phyloP scores from a whole-genome alignment of 2,329 filamentous ascomycete species.

The Scytalidium lignicola region DNA sequence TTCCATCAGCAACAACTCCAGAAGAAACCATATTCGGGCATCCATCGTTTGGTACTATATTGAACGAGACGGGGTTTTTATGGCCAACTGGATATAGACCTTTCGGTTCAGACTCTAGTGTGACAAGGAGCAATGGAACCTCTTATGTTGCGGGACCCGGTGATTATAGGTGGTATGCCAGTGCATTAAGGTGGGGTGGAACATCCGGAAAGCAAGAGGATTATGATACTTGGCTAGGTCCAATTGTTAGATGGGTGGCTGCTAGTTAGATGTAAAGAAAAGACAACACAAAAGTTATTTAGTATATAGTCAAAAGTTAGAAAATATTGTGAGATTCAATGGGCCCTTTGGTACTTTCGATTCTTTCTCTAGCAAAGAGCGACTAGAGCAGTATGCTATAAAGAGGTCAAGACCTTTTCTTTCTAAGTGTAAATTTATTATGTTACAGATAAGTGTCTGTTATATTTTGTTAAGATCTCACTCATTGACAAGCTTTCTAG shows the following conservation, averaged over 20 bases:
- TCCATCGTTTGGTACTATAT: conserved; percentile 5
- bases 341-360: too few relatives aligned
- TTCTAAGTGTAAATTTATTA: too few relatives aligned
- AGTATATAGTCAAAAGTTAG: too few relatives aligned
- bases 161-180: conserved; percentile 10
- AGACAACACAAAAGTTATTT: too few relatives aligned
- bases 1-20: neutral
- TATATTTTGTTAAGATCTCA: too few relatives aligned
- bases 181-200: conserved; percentile 10
- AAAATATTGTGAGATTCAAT: too few relatives aligned
- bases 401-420: too few relatives aligned
- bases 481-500: too few relatives aligned
- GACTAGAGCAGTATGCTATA: too few relatives aligned
- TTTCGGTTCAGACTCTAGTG: neutral
- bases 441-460: too few relatives aligned
- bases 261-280: too few relatives aligned
- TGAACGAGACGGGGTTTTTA: conserved; percentile 1
- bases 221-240: conserved; percentile 14
- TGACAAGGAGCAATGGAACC: conserved; percentile 4
- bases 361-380: too few relatives aligned
- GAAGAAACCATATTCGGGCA: conserved; percentile 6
- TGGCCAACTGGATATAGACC: conserved; percentile 6
- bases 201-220: conserved; percentile 2
- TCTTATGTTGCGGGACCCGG: conserved; percentile 5
- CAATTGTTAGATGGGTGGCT: conserved; percentile 6